Evolutionary conservation across 2,329 filamentous ascomycete genomes (phyloP), one percentile per base, ranked within the genome.

Genomic region (Fusarium sambucinum): DNA sequence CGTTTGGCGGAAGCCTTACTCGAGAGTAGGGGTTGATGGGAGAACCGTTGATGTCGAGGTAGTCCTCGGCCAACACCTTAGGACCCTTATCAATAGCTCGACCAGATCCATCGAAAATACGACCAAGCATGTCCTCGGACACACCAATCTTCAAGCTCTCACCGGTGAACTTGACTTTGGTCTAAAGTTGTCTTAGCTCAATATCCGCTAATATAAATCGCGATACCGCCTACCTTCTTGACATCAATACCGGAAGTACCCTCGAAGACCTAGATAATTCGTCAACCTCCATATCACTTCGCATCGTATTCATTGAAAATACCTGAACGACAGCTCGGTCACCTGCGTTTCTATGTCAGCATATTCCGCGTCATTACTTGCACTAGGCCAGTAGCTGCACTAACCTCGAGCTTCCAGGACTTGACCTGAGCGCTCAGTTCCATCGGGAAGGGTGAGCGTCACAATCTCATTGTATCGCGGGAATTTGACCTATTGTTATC

Each of bases 41-140:
- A 81, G 90, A 96, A 78, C 96, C 96, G 85, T 99, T 99, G 84
- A 99, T 99, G 80, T 99, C 96, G 74, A 99, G 87, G 81, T 97
- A 99, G 76, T 99, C 96, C 82, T 99, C 96, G 53, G 96, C 94
- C 71, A 99, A 85, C 76, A 99, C 96, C 85, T 97, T 98, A 66
- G 96, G 96, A 55, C 96, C 96, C 85, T 98, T 99, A 84, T 99
- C 96, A 80, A 99, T 99, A 74, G 96, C 92, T 81, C 95, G 92
- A 78, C 96, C 96, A 64, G 96, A 98, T 76, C 96, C 96, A 84
- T 99, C 94, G 79, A 99, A 99, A 81, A 98, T 94, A 85, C 96
- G 95, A 72, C 96, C 96, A 82, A 99, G 84, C 96, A 99, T 99
- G 85, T 99, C 96, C 84, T 99, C 96, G 53, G 96, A 98, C 63